These are phyloP conservation scores for Pyrenula massariospora DNA, from an alignment of 495 filamentous ascomycete species.

Conservation along the genomic window DNA sequence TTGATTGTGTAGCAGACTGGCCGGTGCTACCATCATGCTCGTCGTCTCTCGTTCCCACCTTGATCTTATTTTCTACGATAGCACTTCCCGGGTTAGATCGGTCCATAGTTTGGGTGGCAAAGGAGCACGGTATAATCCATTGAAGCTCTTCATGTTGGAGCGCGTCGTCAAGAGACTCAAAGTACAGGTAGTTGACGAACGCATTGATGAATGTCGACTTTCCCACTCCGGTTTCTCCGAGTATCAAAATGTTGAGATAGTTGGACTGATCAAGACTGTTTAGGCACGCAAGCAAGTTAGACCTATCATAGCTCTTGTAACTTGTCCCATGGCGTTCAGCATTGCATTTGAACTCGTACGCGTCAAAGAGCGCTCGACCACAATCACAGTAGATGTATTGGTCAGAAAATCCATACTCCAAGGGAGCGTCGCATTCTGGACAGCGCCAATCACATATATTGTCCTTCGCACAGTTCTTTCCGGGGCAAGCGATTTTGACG, in stretches of 20 bases:
- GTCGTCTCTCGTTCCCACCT: constrained; percentile 13
- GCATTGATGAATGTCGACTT: constrained; percentile 37
- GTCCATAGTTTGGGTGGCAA: background rate
- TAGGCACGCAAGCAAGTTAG: background rate
- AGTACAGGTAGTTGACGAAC: constrained; percentile 29
- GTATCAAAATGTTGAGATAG: constrained; percentile 28
- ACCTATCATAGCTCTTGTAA: background rate
- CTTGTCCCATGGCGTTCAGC: background rate
- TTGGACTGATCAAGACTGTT: constrained; percentile 10
- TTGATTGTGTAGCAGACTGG: constrained; percentile 26
- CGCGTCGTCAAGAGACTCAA: constrained; percentile 21
- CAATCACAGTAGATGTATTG: constrained; percentile 25
- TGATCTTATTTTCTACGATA: constrained; percentile 13
- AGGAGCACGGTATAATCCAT: background rate
- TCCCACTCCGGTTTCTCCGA: constrained; percentile 31
- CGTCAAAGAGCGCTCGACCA: constrained; percentile 11
- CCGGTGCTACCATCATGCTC: constrained; percentile 23
- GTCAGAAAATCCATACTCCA: constrained; percentile 22
- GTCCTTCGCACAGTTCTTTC: constrained; percentile 7
- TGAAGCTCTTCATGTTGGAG: constrained; percentile 1
- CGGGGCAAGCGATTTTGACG: constrained; percentile 20
- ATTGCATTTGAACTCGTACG: background rate
- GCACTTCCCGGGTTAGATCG: background rate
- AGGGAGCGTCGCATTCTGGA: constrained; percentile 8
- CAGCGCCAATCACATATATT: constrained; percentile 18